Evolutionary conservation across 140 eudicot genomes (phyloP).

Genomic region (Flaveria floridana): DNA sequence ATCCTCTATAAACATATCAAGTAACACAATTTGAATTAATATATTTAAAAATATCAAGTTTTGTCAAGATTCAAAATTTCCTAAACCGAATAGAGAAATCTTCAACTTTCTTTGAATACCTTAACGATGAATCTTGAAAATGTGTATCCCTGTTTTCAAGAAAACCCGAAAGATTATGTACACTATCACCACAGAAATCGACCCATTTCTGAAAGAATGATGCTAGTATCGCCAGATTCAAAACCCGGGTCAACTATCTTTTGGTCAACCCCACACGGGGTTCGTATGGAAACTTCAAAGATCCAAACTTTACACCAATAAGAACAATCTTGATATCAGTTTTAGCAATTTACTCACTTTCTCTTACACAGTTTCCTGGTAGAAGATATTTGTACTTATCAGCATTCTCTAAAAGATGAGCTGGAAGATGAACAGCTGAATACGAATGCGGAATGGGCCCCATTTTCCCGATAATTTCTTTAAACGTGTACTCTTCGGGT

Average conservation of each 20-base stretch:
- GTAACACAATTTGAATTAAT: slow-evolving; percentile 29
- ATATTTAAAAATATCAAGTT: slow-evolving; percentile 26
- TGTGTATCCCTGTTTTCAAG: slow-evolving; percentile 22
- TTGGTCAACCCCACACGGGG: slow-evolving; percentile 37
- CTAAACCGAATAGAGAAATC: slow-evolving; percentile 31
- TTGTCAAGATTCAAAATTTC: slow-evolving; percentile 51
- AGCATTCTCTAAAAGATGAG: slow-evolving; percentile 83
- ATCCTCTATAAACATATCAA: slow-evolving; percentile 27
- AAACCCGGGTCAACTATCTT: slow-evolving; percentile 42
- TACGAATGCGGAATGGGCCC: slow-evolving; percentile 98
- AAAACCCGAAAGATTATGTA: slow-evolving; percentile 41
- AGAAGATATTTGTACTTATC: slow-evolving; percentile 70
- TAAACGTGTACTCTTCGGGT: slow-evolving; percentile 90
- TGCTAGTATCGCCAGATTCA: slow-evolving; percentile 18
- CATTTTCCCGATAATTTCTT: slow-evolving; percentile 91
- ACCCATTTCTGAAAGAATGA: slow-evolving; percentile 38
- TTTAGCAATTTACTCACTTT: slow-evolving; percentile 51
- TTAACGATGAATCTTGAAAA: slow-evolving; percentile 34
- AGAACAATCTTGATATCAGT: neutral
- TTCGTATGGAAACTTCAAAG: slow-evolving; percentile 46
- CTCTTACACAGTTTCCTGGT: slow-evolving; percentile 89
- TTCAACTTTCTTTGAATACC: slow-evolving; percentile 35
- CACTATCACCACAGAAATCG: slow-evolving; percentile 49
- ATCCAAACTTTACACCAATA: slow-evolving; percentile 43
- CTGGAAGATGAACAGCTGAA: slow-evolving; percentile 95